Base-by-base conservation (phyloP, 208 protist species). In the Angomonas deanei region DNA sequence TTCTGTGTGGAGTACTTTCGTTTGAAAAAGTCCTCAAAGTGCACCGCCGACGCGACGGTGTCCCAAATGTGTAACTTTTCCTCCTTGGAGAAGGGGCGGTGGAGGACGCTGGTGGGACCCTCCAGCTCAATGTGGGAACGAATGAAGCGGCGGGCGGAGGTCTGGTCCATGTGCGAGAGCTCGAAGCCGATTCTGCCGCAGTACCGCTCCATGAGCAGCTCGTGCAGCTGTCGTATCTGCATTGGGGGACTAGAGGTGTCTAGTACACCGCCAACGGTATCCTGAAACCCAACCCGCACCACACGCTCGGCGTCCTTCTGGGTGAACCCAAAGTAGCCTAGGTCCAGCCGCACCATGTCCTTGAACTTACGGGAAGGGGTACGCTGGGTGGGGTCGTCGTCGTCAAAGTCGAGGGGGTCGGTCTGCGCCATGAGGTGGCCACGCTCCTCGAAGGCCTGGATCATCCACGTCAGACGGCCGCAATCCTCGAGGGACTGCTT, bases 1-100 rank as follows among this genome's bases (percentile, higher is more conserved):
- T 99, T 99, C 64, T 96, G 91, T 6, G 86, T 90, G 26, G 79
- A 81, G 76, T 90, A 98, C 75, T 99, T 98, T 32, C 80, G 80
- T 64, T 96, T 93, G 62, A 97, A 92, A 61, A 96, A 97, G 55
- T 86, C 80, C 74, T 98, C 97, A 64, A 99, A 99, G 64, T 88
- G 97, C 27, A 97, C 91, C 52, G 97, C 83, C 42, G 86, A 97
- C 15, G 83, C 91, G 21, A 99, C 76, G 39, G 76, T 65, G 57
- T 98, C 81, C 69, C 97, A 94, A 21, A 97, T 73, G 48, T 74
- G 78, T 33, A 83, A 57, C 68, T 97, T 94, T 53, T 98, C 91
- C 26, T 91, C 79, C 64, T 73, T 80, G 58, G 19, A 76, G 36
- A 93, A 50, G 26, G 13, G 38, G 49, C 86, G 78, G 56, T 84